These are phyloP conservation scores for Nannizziopsis arthrosporioides DNA, from an alignment of 2,329 filamentous ascomycete genomes.

Conservation along the genomic window DNA sequence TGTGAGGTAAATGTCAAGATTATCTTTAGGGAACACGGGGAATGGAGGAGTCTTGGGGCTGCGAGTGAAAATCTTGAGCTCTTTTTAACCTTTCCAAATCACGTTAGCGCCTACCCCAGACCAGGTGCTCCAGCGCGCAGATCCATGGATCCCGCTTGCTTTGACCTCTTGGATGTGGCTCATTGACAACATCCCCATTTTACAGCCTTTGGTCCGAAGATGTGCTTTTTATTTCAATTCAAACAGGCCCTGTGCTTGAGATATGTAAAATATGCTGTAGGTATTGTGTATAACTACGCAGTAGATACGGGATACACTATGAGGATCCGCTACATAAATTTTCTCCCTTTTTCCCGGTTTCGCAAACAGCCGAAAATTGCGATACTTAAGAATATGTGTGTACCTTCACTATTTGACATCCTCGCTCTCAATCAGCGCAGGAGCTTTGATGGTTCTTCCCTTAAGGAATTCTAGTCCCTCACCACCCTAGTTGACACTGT, in stretches of 20 bases:
- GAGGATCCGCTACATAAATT: no score
- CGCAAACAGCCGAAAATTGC: background rate
- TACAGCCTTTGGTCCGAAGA: no score
- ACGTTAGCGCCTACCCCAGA: slow-evolving; percentile 12
- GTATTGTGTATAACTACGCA: no score
- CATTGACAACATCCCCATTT: no score
- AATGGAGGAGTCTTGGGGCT: slow-evolving; percentile 4
- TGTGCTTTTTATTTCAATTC: no score
- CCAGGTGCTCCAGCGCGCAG: background rate
- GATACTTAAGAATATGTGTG: background rate
- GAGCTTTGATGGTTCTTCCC: slow-evolving; percentile 49
- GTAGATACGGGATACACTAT: no score
- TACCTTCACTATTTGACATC: slow-evolving; percentile 23
- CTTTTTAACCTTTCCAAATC: slow-evolving; percentile 11
- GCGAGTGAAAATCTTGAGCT: slow-evolving; percentile 16
- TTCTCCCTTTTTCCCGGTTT: background rate
- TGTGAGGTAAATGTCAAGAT: slow-evolving; percentile 7
- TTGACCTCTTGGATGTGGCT: background rate
- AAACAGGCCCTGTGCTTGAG: no score
- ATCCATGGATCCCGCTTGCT: background rate
- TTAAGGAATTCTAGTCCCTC: slow-evolving; percentile 53
- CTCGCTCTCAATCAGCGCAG: slow-evolving; percentile 53
- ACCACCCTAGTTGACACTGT: slow-evolving; percentile 38
- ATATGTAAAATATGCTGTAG: no score
- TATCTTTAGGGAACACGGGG: background rate